Percentiles rank a stretch among this genome's conserved stretches.
Evolutionary conservation across 305 asterid species (phyloP).

Genomic region (Plantago coronopus): DNA sequence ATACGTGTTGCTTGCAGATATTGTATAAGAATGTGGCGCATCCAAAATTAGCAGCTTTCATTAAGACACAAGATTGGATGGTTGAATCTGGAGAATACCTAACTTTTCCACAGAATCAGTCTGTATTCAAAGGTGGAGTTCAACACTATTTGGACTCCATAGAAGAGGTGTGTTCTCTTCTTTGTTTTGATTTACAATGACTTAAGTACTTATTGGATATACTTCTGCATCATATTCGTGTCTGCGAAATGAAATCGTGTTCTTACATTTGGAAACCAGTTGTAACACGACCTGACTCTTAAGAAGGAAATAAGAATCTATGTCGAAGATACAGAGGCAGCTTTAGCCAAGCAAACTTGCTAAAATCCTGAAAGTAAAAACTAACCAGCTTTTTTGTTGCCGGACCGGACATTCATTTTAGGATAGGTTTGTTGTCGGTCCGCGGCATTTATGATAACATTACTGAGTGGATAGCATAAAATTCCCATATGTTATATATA

Average conservation of each 20-base stretch:
- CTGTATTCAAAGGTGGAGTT: slow-evolving; percentile 62
- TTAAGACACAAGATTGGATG: slow-evolving; percentile 70
- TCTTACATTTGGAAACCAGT: too few species aligned
- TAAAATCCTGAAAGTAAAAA: neutral
- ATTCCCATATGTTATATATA: too few species aligned
- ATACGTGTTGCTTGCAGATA: slow-evolving; percentile 47
- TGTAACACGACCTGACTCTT: neutral
- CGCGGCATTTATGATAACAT: too few species aligned
- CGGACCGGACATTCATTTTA: too few species aligned
- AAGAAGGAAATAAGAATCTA: neutral
- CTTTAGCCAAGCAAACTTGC: neutral
- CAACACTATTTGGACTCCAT: slow-evolving; percentile 76
- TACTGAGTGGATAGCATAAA: too few species aligned
- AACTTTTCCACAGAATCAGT: slow-evolving; percentile 53
- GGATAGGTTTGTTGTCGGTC: neutral
- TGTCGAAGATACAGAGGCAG: neutral
- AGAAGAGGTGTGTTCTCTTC: slow-evolving; percentile 63
- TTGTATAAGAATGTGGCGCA: slow-evolving; percentile 80
- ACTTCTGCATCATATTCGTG: neutral
- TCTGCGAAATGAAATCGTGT: neutral
- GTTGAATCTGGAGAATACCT: slow-evolving; percentile 76
- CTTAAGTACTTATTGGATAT: slow-evolving; percentile 3
- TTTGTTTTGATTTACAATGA: slow-evolving; percentile 12
- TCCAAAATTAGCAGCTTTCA: slow-evolving; percentile 69
- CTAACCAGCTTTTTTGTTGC: too few species aligned